Evolutionary conservation across 2,329 filamentous ascomycete genomes (phyloP).

Genomic region (Colletotrichum liriopes): DNA sequence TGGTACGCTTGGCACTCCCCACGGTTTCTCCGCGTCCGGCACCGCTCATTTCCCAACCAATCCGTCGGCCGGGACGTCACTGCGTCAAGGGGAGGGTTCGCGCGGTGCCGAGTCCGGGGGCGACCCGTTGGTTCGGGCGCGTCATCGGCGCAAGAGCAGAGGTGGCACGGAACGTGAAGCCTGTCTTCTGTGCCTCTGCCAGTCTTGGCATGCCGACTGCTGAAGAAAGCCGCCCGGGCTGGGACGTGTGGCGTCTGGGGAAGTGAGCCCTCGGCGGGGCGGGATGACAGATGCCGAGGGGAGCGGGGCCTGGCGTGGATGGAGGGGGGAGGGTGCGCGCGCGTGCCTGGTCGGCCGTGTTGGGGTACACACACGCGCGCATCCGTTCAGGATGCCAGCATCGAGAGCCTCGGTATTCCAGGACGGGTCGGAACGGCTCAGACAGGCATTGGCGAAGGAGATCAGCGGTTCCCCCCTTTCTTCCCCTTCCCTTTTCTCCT

Average conservation of each 20-base stretch:
- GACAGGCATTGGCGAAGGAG: not conserved
- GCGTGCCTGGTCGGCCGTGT: too few relatives aligned
- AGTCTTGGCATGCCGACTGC: too few relatives aligned
- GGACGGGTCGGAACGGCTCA: not conserved
- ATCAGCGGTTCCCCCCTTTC: not conserved
- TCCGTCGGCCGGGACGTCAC: not conserved
- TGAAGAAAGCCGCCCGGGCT: too few relatives aligned
- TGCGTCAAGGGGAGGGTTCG: not conserved
- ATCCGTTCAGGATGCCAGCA: not conserved
- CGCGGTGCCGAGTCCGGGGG: not conserved
- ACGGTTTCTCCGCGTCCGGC: not conserved
- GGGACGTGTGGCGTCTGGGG: not conserved
- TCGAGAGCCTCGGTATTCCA: not conserved
- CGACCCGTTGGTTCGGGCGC: not conserved
- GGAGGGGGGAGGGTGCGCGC: not conserved
- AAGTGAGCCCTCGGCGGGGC: not conserved
- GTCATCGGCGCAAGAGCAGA: not conserved
- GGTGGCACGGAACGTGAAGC: not conserved
- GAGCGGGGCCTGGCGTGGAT: not conserved
- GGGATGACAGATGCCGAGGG: slow-evolving; percentile 2
- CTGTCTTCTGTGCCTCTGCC: not conserved
- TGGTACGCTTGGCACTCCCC: not conserved
- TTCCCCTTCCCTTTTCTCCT: not conserved
- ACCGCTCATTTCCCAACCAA: not conserved
- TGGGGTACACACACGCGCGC: not conserved